Conservation (phyloP, 257 asterid species). For the Penstemon barbatus region DNA sequence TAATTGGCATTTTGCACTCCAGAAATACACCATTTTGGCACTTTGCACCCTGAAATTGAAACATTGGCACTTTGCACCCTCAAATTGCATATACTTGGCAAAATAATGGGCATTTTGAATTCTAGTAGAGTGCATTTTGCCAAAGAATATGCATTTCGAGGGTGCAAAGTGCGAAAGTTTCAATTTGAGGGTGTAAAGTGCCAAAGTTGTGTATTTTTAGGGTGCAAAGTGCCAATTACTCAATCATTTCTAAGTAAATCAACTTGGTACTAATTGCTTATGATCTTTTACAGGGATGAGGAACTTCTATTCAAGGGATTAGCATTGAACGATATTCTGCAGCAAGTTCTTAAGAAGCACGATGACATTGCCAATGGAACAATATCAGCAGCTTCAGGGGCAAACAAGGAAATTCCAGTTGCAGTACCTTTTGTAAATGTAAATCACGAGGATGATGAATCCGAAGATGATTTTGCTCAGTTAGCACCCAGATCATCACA, state of each 20-base stretch:
- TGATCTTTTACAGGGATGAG: slow-evolving; percentile 63
- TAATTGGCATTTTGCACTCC: neutral
- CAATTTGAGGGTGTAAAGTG: too few species aligned
- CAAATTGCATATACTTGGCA: too few species aligned
- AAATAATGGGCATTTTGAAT: too few species aligned
- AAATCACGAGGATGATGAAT: slow-evolving; percentile 86
- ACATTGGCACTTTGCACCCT: too few species aligned
- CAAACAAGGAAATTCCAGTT: slow-evolving; percentile 44
- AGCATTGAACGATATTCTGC: slow-evolving; percentile 76
- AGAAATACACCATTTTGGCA: too few species aligned
- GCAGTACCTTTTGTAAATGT: slow-evolving; percentile 73
- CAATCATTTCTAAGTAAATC: neutral
- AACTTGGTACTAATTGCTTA: slow-evolving; percentile 12
- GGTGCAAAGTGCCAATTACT: neutral
- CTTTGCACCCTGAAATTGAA: too few species aligned
- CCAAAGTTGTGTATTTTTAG: too few species aligned
- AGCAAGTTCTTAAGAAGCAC: slow-evolving; percentile 69
- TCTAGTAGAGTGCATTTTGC: neutral
- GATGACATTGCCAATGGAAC: slow-evolving; percentile 72
- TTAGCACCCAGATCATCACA: slow-evolving; percentile 55
- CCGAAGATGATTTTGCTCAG: slow-evolving; percentile 84
- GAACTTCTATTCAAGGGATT: slow-evolving; percentile 75
- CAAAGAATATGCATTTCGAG: neutral
- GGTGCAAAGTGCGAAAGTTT: too few species aligned
- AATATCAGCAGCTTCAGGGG: slow-evolving; percentile 33